phyloP scores from a whole-genome alignment of 2,329 filamentous ascomycete genomes.

The Albifimbria verrucaria region DNA sequence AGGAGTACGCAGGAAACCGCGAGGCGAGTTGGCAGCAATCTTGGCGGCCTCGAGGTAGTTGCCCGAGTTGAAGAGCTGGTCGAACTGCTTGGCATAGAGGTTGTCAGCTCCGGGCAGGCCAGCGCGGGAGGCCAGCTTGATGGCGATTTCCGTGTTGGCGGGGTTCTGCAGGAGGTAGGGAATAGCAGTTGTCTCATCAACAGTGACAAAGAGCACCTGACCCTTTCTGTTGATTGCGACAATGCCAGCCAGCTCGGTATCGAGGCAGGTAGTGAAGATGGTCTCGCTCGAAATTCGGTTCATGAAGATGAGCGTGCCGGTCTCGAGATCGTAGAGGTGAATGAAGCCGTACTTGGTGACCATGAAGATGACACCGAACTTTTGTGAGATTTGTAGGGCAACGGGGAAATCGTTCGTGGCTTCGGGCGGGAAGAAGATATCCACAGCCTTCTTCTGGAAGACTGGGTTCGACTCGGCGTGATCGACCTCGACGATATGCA shows the following conservation, averaged over 20 bases:
- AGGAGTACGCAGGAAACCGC: conserved; percentile 88
- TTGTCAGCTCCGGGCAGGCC: conserved; percentile 92
- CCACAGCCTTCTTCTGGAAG: conserved; percentile 94
- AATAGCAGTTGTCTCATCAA: conserved; percentile 88
- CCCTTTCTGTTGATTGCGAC: conserved; percentile 97
- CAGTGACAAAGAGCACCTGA: conserved; percentile 89
- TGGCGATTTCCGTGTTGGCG: conserved; percentile 86
- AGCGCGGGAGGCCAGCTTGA: conserved; percentile 93
- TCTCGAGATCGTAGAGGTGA: conserved; percentile 96
- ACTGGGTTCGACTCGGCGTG: conserved; percentile 83
- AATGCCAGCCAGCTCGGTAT: conserved; percentile 81
- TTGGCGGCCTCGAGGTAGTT: conserved; percentile 89
- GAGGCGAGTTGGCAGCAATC: conserved; percentile 92
- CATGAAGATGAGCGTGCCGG: conserved; percentile 95
- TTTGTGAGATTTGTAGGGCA: conserved; percentile 93
- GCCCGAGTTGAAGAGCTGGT: conserved; percentile 75
- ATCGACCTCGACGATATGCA: conserved; percentile 97
- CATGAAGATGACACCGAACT: conserved; percentile 95
- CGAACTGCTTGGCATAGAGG: conserved; percentile 89
- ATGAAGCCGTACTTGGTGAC: conserved; percentile 99
- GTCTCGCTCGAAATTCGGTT: conserved; percentile 99
- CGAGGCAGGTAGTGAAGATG: conserved; percentile 89
- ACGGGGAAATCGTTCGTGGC: conserved; percentile 97
- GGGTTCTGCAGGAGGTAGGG: conserved; percentile 96
- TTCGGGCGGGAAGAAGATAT: conserved; percentile 96